These are phyloP conservation scores for Neopestalotiopsis rosae DNA, from an alignment of 2,329 filamentous ascomycete genomes.

Conservation along the genomic window DNA sequence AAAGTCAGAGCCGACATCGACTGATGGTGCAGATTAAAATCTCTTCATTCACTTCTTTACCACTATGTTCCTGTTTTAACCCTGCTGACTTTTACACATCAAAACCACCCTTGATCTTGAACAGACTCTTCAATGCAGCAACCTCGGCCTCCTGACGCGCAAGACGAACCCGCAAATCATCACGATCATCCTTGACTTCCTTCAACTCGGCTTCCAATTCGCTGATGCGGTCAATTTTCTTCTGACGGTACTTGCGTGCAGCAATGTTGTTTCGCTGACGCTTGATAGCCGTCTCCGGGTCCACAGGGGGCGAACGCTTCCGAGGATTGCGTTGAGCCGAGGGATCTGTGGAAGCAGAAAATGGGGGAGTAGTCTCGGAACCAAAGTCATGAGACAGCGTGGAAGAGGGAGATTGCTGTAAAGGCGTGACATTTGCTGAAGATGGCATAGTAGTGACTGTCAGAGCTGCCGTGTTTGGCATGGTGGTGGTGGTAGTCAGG, in stretches of 20 bases:
- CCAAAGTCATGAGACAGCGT: slow-evolving; percentile 18
- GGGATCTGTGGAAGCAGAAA: slow-evolving; percentile 24
- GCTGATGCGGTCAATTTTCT: slow-evolving; percentile 69
- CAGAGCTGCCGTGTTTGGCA: neutral
- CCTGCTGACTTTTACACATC: slow-evolving; percentile 9
- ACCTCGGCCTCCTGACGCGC: slow-evolving; percentile 70
- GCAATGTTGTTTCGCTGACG: slow-evolving; percentile 73
- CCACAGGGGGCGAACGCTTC: slow-evolving; percentile 30
- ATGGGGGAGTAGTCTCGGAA: slow-evolving; percentile 10
- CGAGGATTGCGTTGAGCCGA: slow-evolving; percentile 24
- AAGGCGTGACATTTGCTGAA: slow-evolving; percentile 11
- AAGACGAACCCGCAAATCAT: slow-evolving; percentile 66
- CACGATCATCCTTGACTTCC: slow-evolving; percentile 64
- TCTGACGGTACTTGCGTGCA: slow-evolving; percentile 74
- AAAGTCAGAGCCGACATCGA: slow-evolving; percentile 38
- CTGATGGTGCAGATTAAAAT: slow-evolving; percentile 28
- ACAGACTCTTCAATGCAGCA: slow-evolving; percentile 61
- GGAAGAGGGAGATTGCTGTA: slow-evolving; percentile 11
- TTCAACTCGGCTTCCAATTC: slow-evolving; percentile 66
- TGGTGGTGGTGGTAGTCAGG: slow-evolving; percentile 21
- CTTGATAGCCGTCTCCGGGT: slow-evolving; percentile 50
- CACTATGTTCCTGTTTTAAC: neutral
- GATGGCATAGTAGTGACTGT: slow-evolving; percentile 1
- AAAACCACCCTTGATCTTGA: slow-evolving; percentile 36
- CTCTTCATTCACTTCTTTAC: slow-evolving; percentile 4